Evolutionary conservation across 2,329 filamentous ascomycete species (phyloP), one percentile per base, ranked within the genome.

Genomic region (Celoporthe dispersa): DNA sequence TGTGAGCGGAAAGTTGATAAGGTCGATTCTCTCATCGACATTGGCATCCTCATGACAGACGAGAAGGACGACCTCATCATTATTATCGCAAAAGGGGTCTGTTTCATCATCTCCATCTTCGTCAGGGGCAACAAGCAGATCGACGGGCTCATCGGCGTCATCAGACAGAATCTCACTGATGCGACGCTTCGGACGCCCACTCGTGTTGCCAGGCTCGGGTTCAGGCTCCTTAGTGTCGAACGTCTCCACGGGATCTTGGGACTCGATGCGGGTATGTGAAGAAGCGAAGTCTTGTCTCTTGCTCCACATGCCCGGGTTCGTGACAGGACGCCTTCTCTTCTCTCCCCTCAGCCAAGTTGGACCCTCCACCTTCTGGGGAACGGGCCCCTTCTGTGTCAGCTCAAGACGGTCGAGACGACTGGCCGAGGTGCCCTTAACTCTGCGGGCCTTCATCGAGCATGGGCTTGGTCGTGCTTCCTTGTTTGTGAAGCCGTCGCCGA

Each of bases 331-430:
- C 1, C 67, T 65, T 57, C 72, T 74, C 59, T 69, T 71, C 1
- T 73, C 68, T 1, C 31, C 3, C 1, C 68, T 66, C 2, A 51
- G 64, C 37, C 57, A 68, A 2, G 51, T 62, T 2, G 33, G 9
- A 2, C 28, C 68, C 12, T 65, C 67, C 28, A 68, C 71, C 22
- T 69, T 64, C 62, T 72, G 67, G 2, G 57, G 31, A 1, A 61
- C 25, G 2, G 41, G 51, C 22, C 57, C 57, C 9, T 73, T 71
- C 61, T 75, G 75, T 16, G 73, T 75, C 28, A 75, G 63, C 39
- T 76, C 74, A 8, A 77, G 69, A 25, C 68, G 41, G 5, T 75
- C 73, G 3, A 76, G 39, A 33, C 28, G 25, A 5, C 14, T 53
- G 31, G 55, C 62, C 8, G 61, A 33, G 0, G 68, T 63, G 19